These are phyloP conservation scores for Cercospora citrullina DNA, from an alignment of 2,329 filamentous ascomycete species.

Conservation along the genomic window DNA sequence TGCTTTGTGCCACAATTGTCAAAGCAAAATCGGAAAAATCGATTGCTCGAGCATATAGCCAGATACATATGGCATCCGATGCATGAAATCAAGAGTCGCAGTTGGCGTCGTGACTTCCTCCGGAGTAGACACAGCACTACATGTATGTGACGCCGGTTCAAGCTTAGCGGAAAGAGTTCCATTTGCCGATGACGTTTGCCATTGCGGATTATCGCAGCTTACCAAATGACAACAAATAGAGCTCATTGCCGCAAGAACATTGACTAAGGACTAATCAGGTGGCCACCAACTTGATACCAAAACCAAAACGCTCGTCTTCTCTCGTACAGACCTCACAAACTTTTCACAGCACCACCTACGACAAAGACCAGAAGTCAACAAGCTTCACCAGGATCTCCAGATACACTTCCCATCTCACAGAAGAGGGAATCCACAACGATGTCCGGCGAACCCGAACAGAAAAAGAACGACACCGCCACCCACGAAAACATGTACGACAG, in stretches of 20 bases:
- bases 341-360: neutral
- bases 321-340: neutral
- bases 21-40: neutral
- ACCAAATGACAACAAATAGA: neutral
- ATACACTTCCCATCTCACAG: neutral
- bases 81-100: neutral
- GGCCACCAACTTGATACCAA: neutral
- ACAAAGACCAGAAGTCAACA: neutral
- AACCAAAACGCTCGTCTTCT: neutral
- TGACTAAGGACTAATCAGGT: neutral
- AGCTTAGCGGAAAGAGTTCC: conserved; percentile 8
- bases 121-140: neutral
- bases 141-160: neutral
- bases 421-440: conserved; percentile 20
- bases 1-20: neutral
- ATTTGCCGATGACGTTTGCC: conserved; percentile 21
- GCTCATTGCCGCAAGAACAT: neutral
- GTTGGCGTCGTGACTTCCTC: neutral
- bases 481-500: conserved; percentile 44
- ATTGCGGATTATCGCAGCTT: conserved; percentile 1
- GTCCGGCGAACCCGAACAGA: conserved; percentile 35
- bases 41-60: neutral
- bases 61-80: neutral
- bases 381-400: neutral
- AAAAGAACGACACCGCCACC: conserved; percentile 27